A percentile compares a stretch with the other conserved stretches of the same genome.
Conservation (phyloP, 2,329 filamentous ascomycete species). For the Xylariaceae sp. region DNA sequence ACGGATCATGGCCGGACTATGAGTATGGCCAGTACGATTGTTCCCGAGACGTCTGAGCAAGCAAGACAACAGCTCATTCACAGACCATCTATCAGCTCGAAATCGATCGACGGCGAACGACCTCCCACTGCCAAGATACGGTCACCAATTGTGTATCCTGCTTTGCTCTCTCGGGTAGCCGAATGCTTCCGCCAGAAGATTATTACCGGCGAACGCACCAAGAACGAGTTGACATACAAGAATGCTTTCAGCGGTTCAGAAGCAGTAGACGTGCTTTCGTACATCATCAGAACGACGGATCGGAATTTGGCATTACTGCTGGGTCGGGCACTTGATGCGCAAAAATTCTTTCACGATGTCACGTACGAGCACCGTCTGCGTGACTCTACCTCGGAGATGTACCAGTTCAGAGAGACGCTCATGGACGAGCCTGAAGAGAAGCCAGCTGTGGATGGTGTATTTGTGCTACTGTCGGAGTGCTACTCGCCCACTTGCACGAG, state of each 20-base stretch:
- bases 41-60: slow-evolving; percentile 57
- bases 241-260: slow-evolving; percentile 95
- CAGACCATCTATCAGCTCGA: slow-evolving; percentile 50
- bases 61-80: slow-evolving; percentile 48
- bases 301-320: slow-evolving; percentile 88
- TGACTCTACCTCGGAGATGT: slow-evolving; percentile 91
- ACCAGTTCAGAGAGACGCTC: slow-evolving; percentile 91
- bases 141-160: slow-evolving; percentile 88
- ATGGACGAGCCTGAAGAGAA: slow-evolving; percentile 77
- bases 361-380: slow-evolving; percentile 94
- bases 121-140: slow-evolving; percentile 60
- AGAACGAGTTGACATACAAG: slow-evolving; percentile 96
- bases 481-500: slow-evolving; percentile 96
- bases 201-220: slow-evolving; percentile 78
- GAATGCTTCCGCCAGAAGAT: slow-evolving; percentile 91
- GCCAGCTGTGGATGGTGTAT: slow-evolving; percentile 81
- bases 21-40: slow-evolving; percentile 87
- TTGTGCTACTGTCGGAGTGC: slow-evolving; percentile 92
- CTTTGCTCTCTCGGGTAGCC: slow-evolving; percentile 86
- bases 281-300: slow-evolving; percentile 96
- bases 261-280: slow-evolving; percentile 90
- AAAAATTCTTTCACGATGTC: slow-evolving; percentile 99
- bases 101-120: slow-evolving; percentile 51
- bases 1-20: slow-evolving; percentile 62
- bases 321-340: slow-evolving; percentile 87